Percentiles rank a stretch among this genome's conserved stretches.
Evolutionary conservation across 192 early-diverging fungal species (phyloP).

Genomic region (Dissophora globulifera): DNA sequence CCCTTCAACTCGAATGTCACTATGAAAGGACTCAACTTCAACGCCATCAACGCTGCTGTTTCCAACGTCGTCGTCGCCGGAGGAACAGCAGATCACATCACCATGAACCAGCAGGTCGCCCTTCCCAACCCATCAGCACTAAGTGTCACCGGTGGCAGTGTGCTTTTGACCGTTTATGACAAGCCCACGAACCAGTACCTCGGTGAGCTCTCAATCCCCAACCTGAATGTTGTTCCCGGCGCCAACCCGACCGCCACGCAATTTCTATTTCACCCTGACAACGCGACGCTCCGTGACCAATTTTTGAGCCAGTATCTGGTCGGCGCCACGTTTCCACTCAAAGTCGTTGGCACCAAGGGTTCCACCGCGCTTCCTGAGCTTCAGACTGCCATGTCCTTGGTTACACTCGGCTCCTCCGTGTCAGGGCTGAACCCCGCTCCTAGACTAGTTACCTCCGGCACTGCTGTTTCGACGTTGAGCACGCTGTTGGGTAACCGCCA

Average conservation of each 20-base stretch:
- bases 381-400: slow-evolving; percentile 34
- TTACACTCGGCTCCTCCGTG: slow-evolving; percentile 15
- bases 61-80: slow-evolving; percentile 62
- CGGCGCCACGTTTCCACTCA: slow-evolving; percentile 29
- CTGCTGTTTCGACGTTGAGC: slow-evolving; percentile 20
- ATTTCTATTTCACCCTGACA: slow-evolving; percentile 45
- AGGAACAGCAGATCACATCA: slow-evolving; percentile 57
- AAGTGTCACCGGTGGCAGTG: slow-evolving; percentile 33
- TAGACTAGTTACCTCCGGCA: slow-evolving; percentile 25
- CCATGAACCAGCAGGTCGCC: slow-evolving; percentile 42
- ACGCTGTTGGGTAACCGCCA: slow-evolving; percentile 37
- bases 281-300: slow-evolving; percentile 37
- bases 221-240: slow-evolving; percentile 40
- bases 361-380: slow-evolving; percentile 33
- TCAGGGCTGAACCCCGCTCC: slow-evolving; percentile 36
- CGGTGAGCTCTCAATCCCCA: slow-evolving; percentile 38
- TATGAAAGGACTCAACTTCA: slow-evolving; percentile 64
- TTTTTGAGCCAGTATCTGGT: slow-evolving; percentile 40
- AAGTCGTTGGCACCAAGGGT: slow-evolving; percentile 32
- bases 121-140: slow-evolving; percentile 39
- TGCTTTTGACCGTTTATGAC: slow-evolving; percentile 37
- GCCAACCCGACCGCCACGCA: slow-evolving; percentile 37
- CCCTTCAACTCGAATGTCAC: slow-evolving; percentile 60
- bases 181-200: slow-evolving; percentile 41
- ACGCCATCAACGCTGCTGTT: slow-evolving; percentile 57